A percentile compares a stretch with the other conserved stretches of the same genome.
Evolutionary conservation across 306 rosid genomes (phyloP).

Genomic region (Lagenaria siceraria): DNA sequence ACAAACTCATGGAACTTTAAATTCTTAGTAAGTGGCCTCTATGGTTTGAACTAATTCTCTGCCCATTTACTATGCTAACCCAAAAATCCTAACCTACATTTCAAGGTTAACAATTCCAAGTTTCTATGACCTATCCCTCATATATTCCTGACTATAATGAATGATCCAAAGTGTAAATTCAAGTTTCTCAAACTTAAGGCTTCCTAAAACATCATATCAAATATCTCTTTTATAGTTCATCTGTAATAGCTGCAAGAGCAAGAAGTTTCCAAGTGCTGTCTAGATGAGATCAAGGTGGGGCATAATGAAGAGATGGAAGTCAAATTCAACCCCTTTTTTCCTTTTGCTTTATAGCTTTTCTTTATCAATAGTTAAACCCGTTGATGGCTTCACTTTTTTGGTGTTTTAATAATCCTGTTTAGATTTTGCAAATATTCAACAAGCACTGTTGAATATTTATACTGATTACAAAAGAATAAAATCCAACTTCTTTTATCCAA

Average conservation of each 20-base stretch:
- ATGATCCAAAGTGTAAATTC: background rate
- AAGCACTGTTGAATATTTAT: background rate
- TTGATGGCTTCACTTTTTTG: background rate
- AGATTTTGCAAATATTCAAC: background rate
- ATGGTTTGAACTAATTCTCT: background rate
- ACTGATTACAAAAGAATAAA: background rate
- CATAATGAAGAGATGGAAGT: constrained; percentile 1
- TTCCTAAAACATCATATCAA: background rate
- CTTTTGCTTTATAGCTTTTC: background rate
- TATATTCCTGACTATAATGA: too few relatives aligned
- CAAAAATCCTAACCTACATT: background rate
- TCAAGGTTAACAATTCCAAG: background rate
- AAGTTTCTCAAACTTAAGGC: background rate
- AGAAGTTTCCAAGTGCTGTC: background rate
- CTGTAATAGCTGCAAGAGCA: background rate
- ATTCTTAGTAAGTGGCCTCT: background rate
- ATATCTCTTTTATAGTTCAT: background rate
- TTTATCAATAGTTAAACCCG: background rate
- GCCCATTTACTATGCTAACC: background rate
- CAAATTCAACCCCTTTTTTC: background rate
- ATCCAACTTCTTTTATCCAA: background rate
- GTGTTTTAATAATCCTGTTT: background rate
- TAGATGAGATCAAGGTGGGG: constrained; percentile 4
- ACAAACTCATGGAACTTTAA: background rate
- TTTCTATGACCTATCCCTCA: background rate